Evolutionary conservation across 2,329 filamentous ascomycete species (phyloP).

Genomic region (Cladosporium sp.): DNA sequence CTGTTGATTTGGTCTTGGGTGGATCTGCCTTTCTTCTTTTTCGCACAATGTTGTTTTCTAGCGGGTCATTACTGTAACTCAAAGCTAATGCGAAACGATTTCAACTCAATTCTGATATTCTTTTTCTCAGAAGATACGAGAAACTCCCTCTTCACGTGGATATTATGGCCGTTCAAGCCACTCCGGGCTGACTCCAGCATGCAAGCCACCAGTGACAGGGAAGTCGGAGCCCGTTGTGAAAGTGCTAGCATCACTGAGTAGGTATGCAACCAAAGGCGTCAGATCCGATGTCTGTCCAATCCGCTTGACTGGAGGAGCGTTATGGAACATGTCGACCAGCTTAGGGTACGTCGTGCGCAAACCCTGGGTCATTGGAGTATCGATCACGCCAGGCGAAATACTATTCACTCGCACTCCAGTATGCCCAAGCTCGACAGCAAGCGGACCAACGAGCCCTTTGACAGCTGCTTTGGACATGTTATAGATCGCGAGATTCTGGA

Average conservation of each 20-base stretch:
- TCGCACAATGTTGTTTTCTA: too few species aligned
- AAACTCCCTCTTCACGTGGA: too few species aligned
- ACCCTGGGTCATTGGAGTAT: conserved; percentile 18
- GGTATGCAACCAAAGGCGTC: conserved; percentile 13
- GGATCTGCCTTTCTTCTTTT: too few species aligned
- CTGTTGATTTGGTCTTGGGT: too few species aligned
- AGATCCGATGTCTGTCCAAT: conserved; percentile 15
- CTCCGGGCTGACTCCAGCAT: conserved; percentile 11
- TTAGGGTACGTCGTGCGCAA: conserved; percentile 10
- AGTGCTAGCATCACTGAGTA: conserved; percentile 14
- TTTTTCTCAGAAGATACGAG: too few species aligned
- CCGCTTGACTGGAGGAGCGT: conserved; percentile 10
- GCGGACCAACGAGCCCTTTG: conserved; percentile 24
- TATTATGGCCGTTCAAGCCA: conserved; percentile 7
- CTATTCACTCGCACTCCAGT: conserved; percentile 24
- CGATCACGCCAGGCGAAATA: conserved; percentile 21
- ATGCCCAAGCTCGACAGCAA: conserved; percentile 18
- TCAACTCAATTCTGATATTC: too few species aligned
- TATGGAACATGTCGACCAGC: conserved; percentile 15
- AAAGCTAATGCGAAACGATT: too few species aligned
- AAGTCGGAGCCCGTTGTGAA: conserved; percentile 17
- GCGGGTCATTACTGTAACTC: too few species aligned
- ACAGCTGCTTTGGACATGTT: conserved; percentile 30
- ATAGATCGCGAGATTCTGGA: conserved; percentile 32
- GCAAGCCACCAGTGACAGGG: conserved; percentile 14